Evolutionary conservation across 306 rosid genomes (phyloP).

Genomic region (Citrullus mucosospermus): DNA sequence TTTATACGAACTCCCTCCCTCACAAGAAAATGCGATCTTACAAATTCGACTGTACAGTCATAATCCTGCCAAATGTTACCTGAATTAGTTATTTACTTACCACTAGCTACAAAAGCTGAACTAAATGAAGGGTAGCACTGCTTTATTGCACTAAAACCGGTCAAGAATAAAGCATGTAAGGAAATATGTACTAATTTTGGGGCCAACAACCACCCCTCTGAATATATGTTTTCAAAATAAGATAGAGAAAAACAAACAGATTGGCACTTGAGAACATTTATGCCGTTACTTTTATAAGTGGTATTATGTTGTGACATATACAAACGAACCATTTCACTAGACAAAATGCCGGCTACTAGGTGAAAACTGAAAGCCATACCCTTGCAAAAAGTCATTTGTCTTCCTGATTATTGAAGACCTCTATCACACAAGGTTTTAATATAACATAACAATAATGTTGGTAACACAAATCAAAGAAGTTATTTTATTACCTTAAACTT

Average conservation of each 20-base stretch:
- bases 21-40: conserved; percentile 95
- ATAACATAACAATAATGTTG: neutral
- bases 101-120: neutral
- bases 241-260: neutral
- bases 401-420: neutral
- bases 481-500: conserved; percentile 50
- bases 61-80: conserved; percentile 62
- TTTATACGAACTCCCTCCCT: conserved; percentile 64
- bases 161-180: neutral
- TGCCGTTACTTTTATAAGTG: neutral
- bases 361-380: neutral
- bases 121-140: neutral
- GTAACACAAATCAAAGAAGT: neutral
- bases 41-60: conserved; percentile 62
- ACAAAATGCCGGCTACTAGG: neutral
- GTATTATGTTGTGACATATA: neutral
- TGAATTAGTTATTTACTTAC: conserved; percentile 15
- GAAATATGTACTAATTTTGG: neutral
- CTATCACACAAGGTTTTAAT: neutral
- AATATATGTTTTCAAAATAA: neutral
- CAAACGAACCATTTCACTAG: neutral
- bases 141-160: neutral
- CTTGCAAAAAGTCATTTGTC: neutral
- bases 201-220: neutral
- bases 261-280: neutral